Base-by-base conservation (phyloP, 495 filamentous ascomycete species). In the Hypoxylon trugodes region DNA sequence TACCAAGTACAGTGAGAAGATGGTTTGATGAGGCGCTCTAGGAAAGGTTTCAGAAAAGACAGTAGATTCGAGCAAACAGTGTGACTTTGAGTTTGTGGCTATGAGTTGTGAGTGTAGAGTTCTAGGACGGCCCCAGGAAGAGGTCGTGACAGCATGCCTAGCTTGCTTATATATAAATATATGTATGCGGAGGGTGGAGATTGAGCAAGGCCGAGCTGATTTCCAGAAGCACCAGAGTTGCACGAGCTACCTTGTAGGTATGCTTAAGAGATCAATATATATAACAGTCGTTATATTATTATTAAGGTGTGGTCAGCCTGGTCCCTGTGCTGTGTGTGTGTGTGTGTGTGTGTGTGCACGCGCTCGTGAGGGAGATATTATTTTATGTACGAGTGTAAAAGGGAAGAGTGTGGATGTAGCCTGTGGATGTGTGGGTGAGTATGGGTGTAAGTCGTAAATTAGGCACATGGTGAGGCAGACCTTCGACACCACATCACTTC, bases 241-340 rank as follows among this genome's bases (percentile, higher is more conserved):
- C 41, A 68, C 65, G 50, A 56, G 37, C 53, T 64, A 56, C 65
- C 65, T 65, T 68, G 65, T 50, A 59, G 13, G 60, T 42, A 51
- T 32, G 45, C 26, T 13, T 50, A 42, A 60, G 42, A 63, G 25
- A 38, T 54, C 47, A 61, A 61, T 67, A 54, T 40, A n/a, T n/a
- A 67, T 54, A 51, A 51, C 43, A 41, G 41, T 60, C 57, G 45
- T 61, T 60, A 58, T 61, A 57, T 60, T 61, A 50, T 61, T 60
- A 58, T 61, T 61, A 66, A 52, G 45, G 65, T 68, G 54, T 64
- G 65, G 59, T 51, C 65, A 67, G 65, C 59, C 59, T 48, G 59
- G 65, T 60, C 58, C 53, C 58, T 62, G 58, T 49, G 58, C n/a
- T 57, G 33, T 66, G 52, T 52, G 47, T 56, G 53, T 56, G 56